A percentile compares a stretch with the other conserved stretches of the same genome.
phyloP scores from a whole-genome alignment of 768 basidiomycete genomes.

The Cubamyces sp. region DNA sequence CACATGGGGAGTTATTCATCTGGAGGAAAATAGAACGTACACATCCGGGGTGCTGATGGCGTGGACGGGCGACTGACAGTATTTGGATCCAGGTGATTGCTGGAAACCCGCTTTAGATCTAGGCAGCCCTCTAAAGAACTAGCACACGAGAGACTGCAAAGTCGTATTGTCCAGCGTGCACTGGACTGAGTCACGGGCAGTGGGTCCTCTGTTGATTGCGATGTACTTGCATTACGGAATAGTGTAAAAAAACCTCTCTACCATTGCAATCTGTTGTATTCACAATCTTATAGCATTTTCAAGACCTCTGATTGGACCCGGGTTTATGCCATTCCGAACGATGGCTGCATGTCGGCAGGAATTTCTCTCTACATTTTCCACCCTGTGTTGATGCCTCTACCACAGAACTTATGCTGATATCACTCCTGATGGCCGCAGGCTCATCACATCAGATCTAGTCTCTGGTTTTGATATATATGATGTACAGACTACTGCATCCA shows the following conservation, averaged over 20 bases:
- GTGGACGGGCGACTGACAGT: background rate
- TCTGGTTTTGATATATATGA: background rate
- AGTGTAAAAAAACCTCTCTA: background rate
- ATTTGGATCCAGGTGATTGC: background rate
- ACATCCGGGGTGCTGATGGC: too few species aligned
- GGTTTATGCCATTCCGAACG: background rate
- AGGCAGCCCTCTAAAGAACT: background rate
- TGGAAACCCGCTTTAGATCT: background rate
- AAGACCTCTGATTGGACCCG: background rate
- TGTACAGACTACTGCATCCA: background rate
- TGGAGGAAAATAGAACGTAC: background rate
- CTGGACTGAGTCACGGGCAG: background rate
- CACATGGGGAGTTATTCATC: background rate
- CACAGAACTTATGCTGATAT: too few species aligned
- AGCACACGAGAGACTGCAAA: background rate
- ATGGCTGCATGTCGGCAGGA: background rate
- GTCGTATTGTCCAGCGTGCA: background rate
- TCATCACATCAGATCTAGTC: background rate
- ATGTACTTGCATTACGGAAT: background rate
- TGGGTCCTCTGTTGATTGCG: background rate
- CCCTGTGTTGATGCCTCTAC: too few species aligned
- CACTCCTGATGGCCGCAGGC: background rate
- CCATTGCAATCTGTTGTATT: background rate
- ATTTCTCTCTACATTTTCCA: too few species aligned
- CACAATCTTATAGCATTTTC: background rate